Base-by-base conservation (phyloP, 345 rosid species). In the Cardamine chenopodiifolia region DNA sequence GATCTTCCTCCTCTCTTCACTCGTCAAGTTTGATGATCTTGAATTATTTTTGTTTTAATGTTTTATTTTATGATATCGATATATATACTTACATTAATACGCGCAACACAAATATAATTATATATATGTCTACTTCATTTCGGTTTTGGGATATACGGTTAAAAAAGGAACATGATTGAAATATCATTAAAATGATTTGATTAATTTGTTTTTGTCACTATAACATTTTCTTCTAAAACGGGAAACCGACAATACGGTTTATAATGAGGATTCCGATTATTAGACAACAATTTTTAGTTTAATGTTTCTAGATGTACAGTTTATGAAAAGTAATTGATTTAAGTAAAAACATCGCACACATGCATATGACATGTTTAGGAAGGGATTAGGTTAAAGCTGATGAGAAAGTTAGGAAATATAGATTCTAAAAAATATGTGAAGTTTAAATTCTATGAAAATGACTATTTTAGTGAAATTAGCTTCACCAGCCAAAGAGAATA, bases 1-100 rank as follows among this genome's bases (percentile, higher is more conserved):
- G 80, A 77, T 28, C 67, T 77, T 70, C 80, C 80, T 71, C 80
- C 80, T 64, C 67, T 77, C 7, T 77, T 77, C 40, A 35, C 76
- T 64, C 53, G 63, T 48, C 80, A 77, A 64, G 76, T 77, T 70
- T 77, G 56, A 77, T 64, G 47, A 64, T n/a, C 55, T 61, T 70
- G 59, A 57, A 12, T 34, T 62, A 0, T 45, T 62, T 70, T 52
- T 62, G 23, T 62, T 61, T 61, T 22, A 13, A 53, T 54, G 45
- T 34, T 35, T 22, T 15, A 6, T 15, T 29, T 8, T 58, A 20
- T 48, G 10, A 18, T 45, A 23, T 23, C 17, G 1, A 54, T 54
- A 54, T 26, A 26, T 57, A 44, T 56, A 55, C 32, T 23, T 54
- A 26, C 23, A 19, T 49, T 48, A 31, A 64, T 42, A 42, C 15